Base-by-base conservation (phyloP, 139 green algal genomes). In the Gonium pectorale region DNA sequence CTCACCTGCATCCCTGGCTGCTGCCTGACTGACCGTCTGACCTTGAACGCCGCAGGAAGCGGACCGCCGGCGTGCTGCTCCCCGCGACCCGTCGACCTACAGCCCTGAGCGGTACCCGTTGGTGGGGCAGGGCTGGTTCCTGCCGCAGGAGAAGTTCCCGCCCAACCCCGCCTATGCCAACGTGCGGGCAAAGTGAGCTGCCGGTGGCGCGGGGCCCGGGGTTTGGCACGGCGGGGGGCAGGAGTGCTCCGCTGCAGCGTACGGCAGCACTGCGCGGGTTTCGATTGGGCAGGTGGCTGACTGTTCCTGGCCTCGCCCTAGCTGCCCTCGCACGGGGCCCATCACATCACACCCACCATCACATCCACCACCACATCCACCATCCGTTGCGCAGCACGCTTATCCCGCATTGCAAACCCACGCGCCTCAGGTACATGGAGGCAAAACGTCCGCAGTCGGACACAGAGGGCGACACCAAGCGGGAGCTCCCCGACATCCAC, bases 371-470 rank as follows among this genome's bases (percentile, higher is more conserved):
- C n/a, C n/a, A n/a, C n/a, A n/a, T n/a, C n/a, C n/a, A n/a, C n/a
- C n/a, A n/a, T n/a, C n/a, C n/a, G n/a, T n/a, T n/a, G n/a, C n/a
- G n/a, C n/a, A n/a, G n/a, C n/a, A n/a, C n/a, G n/a, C n/a, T n/a
- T n/a, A n/a, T n/a, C n/a, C n/a, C n/a, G n/a, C n/a, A n/a, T n/a
- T n/a, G n/a, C n/a, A n/a, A n/a, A n/a, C n/a, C n/a, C n/a, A n/a
- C n/a, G n/a, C 54, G 11, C 3, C 26, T 37, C 54, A 82, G 77
- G 43, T 83, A 74, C 77, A 33, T 83, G 43, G 77, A 83, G 60
- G 31, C 22, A 3, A n/a, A n/a, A 2, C 60, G 59, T 5, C 41
- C 40, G 27, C 40, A 33, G 15, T 31, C 21, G 19, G 72, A 80
- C 2, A 9, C 31, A 8, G 72, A 80, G 21, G 33, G 7, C 21